phyloP scores from a whole-genome alignment of 139 green algal genomes.

The Chlorella sp. region DNA sequence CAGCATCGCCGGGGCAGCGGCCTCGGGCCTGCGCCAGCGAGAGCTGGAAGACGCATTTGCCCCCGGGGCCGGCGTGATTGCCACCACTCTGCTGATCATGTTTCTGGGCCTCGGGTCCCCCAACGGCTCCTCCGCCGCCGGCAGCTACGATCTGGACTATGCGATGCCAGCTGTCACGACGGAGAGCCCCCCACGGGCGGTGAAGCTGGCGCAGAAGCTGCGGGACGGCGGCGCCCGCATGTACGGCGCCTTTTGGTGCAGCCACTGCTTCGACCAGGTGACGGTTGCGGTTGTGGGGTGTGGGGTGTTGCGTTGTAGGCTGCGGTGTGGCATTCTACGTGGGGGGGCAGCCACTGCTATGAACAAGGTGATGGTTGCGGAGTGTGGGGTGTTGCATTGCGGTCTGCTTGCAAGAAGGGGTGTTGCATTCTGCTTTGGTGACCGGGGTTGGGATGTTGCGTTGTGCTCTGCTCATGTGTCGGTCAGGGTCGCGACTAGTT shows the following conservation, averaged over 20 bases:
- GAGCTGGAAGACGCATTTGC: conserved; percentile 54
- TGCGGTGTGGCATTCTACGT: too few relatives aligned
- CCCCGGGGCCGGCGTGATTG: conserved; percentile 52
- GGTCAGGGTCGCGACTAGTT: too few relatives aligned
- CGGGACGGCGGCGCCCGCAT: conserved; percentile 85
- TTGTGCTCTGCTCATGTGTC: too few relatives aligned
- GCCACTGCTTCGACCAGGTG: conserved; percentile 89
- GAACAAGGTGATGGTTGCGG: too few relatives aligned
- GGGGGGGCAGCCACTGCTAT: too few relatives aligned
- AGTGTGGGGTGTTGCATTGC: too few relatives aligned
- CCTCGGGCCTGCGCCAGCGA: conserved; percentile 31
- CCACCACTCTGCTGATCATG: conserved; percentile 55
- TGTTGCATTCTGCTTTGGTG: too few relatives aligned
- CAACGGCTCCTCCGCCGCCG: conserved; percentile 18
- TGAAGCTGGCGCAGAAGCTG: conserved; percentile 73
- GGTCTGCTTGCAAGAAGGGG: too few relatives aligned
- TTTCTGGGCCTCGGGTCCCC: conserved; percentile 41
- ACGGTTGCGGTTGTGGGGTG: too few relatives aligned
- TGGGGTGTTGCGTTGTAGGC: too few relatives aligned
- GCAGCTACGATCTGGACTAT: conserved; percentile 39
- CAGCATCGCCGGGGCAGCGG: conserved; percentile 40
- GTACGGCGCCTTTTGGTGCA: conserved; percentile 99
- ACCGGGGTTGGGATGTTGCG: too few relatives aligned
- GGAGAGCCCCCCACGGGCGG: conserved; percentile 11
- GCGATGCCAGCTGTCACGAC: conserved; percentile 27